Conservation (phyloP, 2,329 filamentous ascomycete species). For the Aspergillus proliferans region DNA sequence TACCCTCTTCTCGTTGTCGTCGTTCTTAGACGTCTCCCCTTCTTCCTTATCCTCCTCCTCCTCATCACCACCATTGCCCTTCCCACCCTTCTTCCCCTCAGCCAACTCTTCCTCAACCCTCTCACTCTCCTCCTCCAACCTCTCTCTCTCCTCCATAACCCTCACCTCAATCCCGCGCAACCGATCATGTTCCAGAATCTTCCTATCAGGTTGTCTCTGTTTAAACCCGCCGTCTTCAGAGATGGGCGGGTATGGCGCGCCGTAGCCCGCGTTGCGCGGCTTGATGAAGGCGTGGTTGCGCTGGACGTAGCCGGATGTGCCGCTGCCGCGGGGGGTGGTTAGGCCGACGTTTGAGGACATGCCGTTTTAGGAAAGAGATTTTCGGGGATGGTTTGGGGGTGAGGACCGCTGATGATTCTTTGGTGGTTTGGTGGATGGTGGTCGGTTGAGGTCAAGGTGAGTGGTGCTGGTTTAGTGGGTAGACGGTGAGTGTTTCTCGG, state of each 20-base stretch:
- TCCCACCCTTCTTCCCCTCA: constrained; percentile 64
- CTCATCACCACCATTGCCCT: constrained; percentile 37
- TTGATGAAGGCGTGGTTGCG: constrained; percentile 85
- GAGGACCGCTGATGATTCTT: not conserved
- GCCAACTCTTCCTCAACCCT: constrained; percentile 65
- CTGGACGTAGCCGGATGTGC: constrained; percentile 95
- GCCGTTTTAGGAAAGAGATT: not conserved
- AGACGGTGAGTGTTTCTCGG: not conserved
- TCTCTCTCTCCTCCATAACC: constrained; percentile 82
- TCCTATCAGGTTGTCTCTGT: constrained; percentile 82
- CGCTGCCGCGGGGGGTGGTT: constrained; percentile 85
- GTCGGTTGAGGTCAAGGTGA: not conserved
- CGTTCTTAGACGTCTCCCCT: constrained; percentile 2
- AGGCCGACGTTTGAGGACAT: constrained; percentile 99
- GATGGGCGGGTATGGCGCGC: constrained; percentile 62
- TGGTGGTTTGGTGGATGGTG: not conserved
- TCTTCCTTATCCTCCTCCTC: constrained; percentile 7
- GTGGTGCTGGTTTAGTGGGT: not conserved
- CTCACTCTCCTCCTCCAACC: constrained; percentile 74
- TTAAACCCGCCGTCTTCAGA: constrained; percentile 43
- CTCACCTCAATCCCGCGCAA: constrained; percentile 88
- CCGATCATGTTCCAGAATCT: constrained; percentile 89
- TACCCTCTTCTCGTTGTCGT: constrained; percentile 29
- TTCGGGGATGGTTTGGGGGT: constrained; percentile 1
- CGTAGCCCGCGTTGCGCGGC: constrained; percentile 64